A percentile compares a stretch with the other conserved stretches of the same genome.
Conservation (phyloP, 2,329 filamentous ascomycete species). For the Colletotrichum sublineola region DNA sequence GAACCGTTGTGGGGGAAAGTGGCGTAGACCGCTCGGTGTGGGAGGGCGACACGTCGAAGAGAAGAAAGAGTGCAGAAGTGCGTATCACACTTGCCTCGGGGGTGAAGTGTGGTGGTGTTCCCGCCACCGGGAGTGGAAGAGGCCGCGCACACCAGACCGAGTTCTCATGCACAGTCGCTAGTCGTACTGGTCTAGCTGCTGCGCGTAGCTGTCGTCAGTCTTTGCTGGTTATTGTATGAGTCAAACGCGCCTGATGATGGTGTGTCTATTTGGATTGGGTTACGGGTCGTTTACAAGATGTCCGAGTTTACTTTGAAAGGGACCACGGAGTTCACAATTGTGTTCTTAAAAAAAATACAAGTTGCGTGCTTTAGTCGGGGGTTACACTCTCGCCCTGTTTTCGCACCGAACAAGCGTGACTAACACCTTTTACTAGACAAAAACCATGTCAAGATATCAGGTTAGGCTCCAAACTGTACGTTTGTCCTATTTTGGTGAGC, state of each 20-base stretch:
- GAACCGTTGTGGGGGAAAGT: conserved; percentile 8
- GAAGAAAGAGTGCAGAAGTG: background rate
- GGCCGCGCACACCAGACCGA: conserved; percentile 35
- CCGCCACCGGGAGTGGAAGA: conserved; percentile 25
- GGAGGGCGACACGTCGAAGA: conserved; percentile 19
- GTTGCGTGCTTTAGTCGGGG: background rate
- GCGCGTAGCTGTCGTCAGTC: conserved; percentile 31
- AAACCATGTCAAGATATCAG: background rate
- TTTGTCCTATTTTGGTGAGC: background rate
- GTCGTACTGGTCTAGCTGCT: conserved; percentile 13
- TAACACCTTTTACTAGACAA: background rate
- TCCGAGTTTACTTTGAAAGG: conserved; percentile 6
- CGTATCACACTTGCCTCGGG: conserved; percentile 10
- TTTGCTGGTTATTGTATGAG: conserved; percentile 21
- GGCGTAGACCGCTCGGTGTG: conserved; percentile 25
- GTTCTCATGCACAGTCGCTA: conserved; percentile 10
- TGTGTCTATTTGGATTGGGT: conserved; percentile 21
- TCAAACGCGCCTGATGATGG: conserved; percentile 18
- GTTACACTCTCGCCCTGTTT: background rate
- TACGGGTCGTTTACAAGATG: conserved; percentile 11
- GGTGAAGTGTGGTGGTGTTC: conserved; percentile 16
- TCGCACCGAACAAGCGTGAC: background rate
- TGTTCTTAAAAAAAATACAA: background rate
- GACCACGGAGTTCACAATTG: background rate
- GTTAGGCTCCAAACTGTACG: background rate